These are phyloP conservation scores for Aspergillus ostianus DNA, from an alignment of 495 filamentous ascomycete species.

Conservation along the genomic window DNA sequence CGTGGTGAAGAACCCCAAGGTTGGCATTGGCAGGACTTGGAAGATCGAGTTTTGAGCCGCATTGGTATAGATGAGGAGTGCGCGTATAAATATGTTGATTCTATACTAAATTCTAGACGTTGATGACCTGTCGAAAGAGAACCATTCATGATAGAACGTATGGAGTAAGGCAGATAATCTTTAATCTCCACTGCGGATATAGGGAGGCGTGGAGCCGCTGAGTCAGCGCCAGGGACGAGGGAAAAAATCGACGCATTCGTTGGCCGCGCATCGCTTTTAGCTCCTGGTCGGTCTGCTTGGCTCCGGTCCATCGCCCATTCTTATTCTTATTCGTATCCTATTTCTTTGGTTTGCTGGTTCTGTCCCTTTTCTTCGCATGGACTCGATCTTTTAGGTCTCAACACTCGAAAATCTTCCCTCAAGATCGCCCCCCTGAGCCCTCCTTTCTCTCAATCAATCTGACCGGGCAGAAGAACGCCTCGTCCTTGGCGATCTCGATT, in stretches of 20 bases:
- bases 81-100: background rate
- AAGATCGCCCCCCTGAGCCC: background rate
- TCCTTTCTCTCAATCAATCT: background rate
- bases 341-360: background rate
- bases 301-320: background rate
- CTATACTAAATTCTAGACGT: background rate
- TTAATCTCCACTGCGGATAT: too few species aligned
- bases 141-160: too few species aligned
- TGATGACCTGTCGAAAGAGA: too few species aligned
- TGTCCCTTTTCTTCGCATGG: background rate
- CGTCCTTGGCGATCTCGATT: background rate
- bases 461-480: background rate
- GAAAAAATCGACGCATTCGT: background rate
- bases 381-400: background rate
- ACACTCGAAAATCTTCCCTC: background rate
- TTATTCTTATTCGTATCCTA: background rate
- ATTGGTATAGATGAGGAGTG: background rate
- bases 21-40: slow-evolving; percentile 78
- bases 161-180: too few species aligned
- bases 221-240: slow-evolving; percentile 18
- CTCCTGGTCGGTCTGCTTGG: slow-evolving; percentile 1
- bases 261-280: background rate
- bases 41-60: slow-evolving; percentile 61
- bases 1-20: slow-evolving; percentile 74
- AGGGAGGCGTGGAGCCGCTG: slow-evolving; percentile 10